Percentiles rank a stretch among this genome's conserved stretches.
Conservation (phyloP, 768 basidiomycete species). For the Lentinula lateritia region DNA sequence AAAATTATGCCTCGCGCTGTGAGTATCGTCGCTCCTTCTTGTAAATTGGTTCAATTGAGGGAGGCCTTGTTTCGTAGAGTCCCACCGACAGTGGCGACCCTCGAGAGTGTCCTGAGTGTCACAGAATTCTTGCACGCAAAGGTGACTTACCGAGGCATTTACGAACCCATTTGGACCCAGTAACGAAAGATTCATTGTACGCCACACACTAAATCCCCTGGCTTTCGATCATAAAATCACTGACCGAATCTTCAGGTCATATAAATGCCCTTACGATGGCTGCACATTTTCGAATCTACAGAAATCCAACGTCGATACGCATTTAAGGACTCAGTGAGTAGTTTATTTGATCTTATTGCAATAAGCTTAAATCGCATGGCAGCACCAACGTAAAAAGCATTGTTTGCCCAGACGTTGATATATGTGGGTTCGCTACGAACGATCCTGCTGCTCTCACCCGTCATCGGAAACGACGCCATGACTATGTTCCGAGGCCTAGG, state of each 20-base stretch:
- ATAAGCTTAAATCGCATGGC: neutral
- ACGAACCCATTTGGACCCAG: neutral
- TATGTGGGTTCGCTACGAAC: neutral
- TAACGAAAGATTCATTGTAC: neutral
- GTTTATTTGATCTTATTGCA: neutral
- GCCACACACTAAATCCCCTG: neutral
- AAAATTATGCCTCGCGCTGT: neutral
- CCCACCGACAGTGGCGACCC: neutral
- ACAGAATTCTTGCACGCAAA: neutral
- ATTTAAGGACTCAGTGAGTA: neutral
- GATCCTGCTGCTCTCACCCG: neutral
- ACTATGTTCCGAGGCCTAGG: neutral
- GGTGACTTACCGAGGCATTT: neutral
- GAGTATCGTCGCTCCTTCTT: neutral
- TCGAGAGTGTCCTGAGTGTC: neutral
- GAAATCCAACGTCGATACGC: neutral
- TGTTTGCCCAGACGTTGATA: neutral
- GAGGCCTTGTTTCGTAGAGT: neutral
- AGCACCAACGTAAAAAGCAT: neutral
- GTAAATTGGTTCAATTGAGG: neutral
- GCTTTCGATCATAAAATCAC: neutral
- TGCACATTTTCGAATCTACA: neutral
- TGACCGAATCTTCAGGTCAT: neutral
- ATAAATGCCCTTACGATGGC: neutral
- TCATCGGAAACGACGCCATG: neutral